Evolutionary conservation across 2,329 filamentous ascomycete genomes (phyloP), one percentile per base, ranked within the genome.

Genomic region (Gyromitra esculenta): DNA sequence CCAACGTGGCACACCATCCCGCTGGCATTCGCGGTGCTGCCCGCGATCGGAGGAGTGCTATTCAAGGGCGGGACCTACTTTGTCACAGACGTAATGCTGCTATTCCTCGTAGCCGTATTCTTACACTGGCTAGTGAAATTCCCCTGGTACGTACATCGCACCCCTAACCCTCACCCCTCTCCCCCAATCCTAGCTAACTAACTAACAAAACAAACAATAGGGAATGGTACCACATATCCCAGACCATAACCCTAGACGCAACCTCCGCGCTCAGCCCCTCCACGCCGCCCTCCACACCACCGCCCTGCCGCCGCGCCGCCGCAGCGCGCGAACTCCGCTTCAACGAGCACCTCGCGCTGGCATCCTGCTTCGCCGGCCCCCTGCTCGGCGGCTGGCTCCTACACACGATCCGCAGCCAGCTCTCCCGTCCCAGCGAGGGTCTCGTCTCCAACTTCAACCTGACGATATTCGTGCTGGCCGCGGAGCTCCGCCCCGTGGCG

Each of bases 401-500:
- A 9, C 94, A 97, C 82, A 86, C 89, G 21, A 92, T 97, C 75
- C 89, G 95, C 65, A 88, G 87, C 7, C 93, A 95, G 81, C 88
- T 98, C 18, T 94, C 92, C 31, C 88, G 92, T 1, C 92, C 92
- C 0, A 94, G 93, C 0, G 94, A 96, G 82, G 92, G 92, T 0
- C 86, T 98, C 9, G 91, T 98, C 5, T 97, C 93, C 3, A 92
- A 97, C 83, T 96, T 95, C 84, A 97, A 97, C 83, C 86, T 98
- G 70, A 94, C 91, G 11, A 92, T 98, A 67, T 98, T 97, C 83
- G 86, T 97, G 1, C 87, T 97, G 18, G 92, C 92, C 0, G 92
- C 95, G 2, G 95, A 98, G 84, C 86, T 97, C 37, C 90, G 92
- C 1, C 95, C 95, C 0, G 85, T 94, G 63, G 89, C 92, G 0